Evolutionary conservation across 371 early-diverging fungal species (phyloP).

Genomic region (Mortierella sp.): DNA sequence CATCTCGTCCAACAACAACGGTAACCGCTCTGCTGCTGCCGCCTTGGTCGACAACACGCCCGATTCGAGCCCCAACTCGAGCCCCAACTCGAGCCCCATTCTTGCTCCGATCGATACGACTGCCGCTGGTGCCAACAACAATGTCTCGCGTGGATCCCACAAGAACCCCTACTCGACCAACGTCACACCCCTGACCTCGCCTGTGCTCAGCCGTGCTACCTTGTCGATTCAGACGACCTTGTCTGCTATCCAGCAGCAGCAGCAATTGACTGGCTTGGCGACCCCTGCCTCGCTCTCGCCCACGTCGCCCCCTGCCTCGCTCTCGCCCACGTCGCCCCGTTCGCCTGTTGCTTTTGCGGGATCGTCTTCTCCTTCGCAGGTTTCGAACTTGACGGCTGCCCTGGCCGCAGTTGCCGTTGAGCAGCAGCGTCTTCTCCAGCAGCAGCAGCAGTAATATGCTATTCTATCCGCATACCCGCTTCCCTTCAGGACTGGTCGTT

Average conservation of each 20-base stretch:
- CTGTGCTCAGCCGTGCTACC: conserved; percentile 28
- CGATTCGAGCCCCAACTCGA: conserved; percentile 51
- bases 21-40: conserved; percentile 17
- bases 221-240: conserved; percentile 48
- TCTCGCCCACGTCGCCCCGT: conserved; percentile 34
- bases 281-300: conserved; percentile 48
- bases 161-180: conserved; percentile 30
- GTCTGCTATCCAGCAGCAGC: conserved; percentile 11
- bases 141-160: not conserved
- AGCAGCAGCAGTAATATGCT: conserved; percentile 14
- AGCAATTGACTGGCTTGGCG: conserved; percentile 39
- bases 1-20: conserved; percentile 43
- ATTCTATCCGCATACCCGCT: too few species aligned
- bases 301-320: conserved; percentile 47
- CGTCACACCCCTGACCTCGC: conserved; percentile 40
- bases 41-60: conserved; percentile 35
- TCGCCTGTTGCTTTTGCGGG: conserved; percentile 9
- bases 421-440: conserved; percentile 30
- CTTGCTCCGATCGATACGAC: conserved; percentile 25
- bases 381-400: conserved; percentile 53
- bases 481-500: too few species aligned
- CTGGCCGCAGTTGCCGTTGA: conserved; percentile 52
- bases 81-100: conserved; percentile 49
- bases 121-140: not conserved
- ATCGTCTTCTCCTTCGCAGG: conserved; percentile 29